Conservation (phyloP, 495 filamentous ascomycete genomes). For the Hyaloscypha finlandica region DNA sequence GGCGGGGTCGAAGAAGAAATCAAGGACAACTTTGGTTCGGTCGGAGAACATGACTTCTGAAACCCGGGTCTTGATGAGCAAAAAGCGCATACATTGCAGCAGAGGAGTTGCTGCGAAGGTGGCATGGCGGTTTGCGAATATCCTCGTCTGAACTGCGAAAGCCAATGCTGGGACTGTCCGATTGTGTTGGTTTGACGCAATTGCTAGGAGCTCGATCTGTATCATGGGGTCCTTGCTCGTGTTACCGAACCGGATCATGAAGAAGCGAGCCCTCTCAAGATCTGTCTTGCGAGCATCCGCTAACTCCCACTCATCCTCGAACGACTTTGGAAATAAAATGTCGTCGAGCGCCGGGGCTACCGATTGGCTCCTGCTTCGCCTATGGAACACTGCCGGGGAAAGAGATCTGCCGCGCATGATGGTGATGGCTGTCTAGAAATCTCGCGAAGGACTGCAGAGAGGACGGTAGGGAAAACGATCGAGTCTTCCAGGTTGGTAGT, state of each 20-base stretch:
- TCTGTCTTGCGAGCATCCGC: constrained; percentile 7
- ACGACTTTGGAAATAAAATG: constrained; percentile 11
- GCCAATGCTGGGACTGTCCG: constrained; percentile 25
- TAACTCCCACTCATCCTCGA: constrained; percentile 13
- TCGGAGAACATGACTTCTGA: constrained; percentile 31
- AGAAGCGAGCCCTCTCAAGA: constrained; percentile 12
- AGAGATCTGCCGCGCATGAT: constrained; percentile 10
- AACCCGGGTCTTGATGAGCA: constrained; percentile 38
- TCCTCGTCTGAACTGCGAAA: constrained; percentile 32
- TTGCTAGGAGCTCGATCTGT: constrained; percentile 2
- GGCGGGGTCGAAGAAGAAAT: constrained; percentile 44
- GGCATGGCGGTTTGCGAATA: constrained; percentile 38
- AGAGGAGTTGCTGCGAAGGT: constrained; percentile 36
- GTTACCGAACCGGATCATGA: constrained; percentile 7
- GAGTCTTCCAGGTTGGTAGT: too few relatives aligned
- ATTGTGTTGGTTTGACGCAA: constrained; percentile 8
- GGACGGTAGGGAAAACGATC: too few relatives aligned
- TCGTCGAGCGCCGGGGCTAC: constrained; percentile 4
- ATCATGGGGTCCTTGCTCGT: constrained; percentile 9
- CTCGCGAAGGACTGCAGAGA: too few relatives aligned
- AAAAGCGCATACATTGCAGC: constrained; percentile 40
- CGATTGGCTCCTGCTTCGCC: constrained; percentile 6
- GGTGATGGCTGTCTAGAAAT: too few relatives aligned
- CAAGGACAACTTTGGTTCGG: constrained; percentile 32
- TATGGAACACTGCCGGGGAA: constrained; percentile 12